Evolutionary conservation across 495 filamentous ascomycete species (phyloP).

Genomic region (Podospora didyma): DNA sequence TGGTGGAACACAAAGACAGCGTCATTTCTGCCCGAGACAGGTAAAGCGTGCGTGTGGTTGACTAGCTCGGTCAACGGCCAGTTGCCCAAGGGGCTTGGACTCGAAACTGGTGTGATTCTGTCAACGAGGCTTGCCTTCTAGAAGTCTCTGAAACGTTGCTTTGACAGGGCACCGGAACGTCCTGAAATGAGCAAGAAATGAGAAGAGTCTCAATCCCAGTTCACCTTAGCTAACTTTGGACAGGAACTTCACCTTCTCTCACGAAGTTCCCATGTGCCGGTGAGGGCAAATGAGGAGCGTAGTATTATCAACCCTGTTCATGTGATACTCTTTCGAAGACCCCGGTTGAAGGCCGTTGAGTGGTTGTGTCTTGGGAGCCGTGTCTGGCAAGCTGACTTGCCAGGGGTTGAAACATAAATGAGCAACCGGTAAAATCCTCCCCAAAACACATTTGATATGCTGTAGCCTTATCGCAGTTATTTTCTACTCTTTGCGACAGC

Average conservation of each 20-base stretch:
- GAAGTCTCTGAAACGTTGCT: conserved; percentile 5
- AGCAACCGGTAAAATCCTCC: neutral
- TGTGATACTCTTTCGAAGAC: neutral
- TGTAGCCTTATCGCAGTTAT: neutral
- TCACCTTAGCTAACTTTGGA: neutral
- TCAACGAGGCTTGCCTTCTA: conserved; percentile 2
- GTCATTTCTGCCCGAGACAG: neutral
- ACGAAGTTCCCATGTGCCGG: neutral
- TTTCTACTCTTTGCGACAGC: neutral
- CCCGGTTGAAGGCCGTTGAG: neutral
- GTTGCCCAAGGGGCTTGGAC: neutral
- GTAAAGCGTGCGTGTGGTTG: neutral
- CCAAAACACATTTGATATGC: neutral
- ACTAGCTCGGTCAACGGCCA: neutral
- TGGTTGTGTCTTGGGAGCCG: conserved; percentile 3
- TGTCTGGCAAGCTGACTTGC: neutral
- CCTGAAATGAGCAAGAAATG: conserved; percentile 4
- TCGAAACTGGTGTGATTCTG: neutral
- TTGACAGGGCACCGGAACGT: conserved; percentile 3
- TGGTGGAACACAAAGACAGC: conserved; percentile 1
- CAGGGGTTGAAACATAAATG: conserved; percentile 4
- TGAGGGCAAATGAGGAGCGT: conserved; percentile 7
- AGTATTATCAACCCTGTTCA: neutral
- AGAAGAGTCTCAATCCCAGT: conserved; percentile 2
- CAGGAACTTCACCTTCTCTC: neutral